Evolutionary conservation across 2,329 filamentous ascomycete species (phyloP), one percentile per base, ranked within the genome.

Genomic region (Xylariales sp.): DNA sequence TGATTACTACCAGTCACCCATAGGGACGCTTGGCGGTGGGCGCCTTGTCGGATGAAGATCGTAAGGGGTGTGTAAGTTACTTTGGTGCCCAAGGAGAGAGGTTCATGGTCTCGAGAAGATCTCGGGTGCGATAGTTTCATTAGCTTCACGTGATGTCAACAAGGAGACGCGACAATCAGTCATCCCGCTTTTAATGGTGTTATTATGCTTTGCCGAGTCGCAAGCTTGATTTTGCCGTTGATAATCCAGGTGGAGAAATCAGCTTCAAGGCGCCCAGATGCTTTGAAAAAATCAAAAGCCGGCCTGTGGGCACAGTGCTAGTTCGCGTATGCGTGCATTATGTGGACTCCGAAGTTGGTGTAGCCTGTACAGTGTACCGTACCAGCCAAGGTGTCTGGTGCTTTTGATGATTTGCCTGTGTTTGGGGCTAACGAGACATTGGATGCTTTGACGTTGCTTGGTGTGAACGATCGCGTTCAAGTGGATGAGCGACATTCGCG

Each of bases 371-470:
- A 40, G 27, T 31, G 24, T 41, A 35, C 38, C 14, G 24, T 41
- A 35, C 38, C 14, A 29, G 18, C 15, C 6, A 16, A 31, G 9
- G n/a, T n/a, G 10, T 19, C 38, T 46, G 44, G 44, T 43, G 46
- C 42, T 43, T n/a, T 45, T 22, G 34, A 32, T 45, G 46, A 41
- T 40, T 47, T 38, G 34, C 41, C 36, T 49, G 47, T 41, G 38
- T 47, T 48, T 44, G 46, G 40, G 47, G 37, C 28, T 48, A 51
- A 47, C 50, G 49, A 57, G 51, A 57, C 51, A 53, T 38, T 49
- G 46, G 48, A 56, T 51, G 48, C 53, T 27, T 47, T 52, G 46
- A 49, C 43, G 38, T 24, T 33, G 19, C 35, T 38, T 29, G 40
- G 27, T 43, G 40, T 31, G 34, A 43, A 35, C 34, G 33, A 15